Evolutionary conservation across 2,329 filamentous ascomycete species (phyloP).

Genomic region (Colletotrichum melonis): DNA sequence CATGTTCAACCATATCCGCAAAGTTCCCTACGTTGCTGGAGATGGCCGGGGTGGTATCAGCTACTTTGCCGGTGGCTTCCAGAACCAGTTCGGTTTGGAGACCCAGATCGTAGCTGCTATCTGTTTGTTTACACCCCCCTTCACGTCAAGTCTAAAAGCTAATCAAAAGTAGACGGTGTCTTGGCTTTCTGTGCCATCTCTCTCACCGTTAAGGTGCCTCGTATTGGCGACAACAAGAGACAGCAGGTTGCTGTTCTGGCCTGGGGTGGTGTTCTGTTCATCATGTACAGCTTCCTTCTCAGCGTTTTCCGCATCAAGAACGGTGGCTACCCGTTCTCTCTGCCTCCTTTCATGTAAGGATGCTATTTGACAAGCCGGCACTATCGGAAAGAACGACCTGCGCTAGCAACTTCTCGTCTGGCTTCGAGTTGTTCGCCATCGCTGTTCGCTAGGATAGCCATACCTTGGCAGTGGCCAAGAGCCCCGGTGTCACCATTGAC

Average conservation of each 20-base stretch:
- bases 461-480: not conserved
- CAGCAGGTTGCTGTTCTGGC: conserved; percentile 86
- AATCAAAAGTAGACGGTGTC: conserved; percentile 69
- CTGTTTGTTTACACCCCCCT: conserved; percentile 72
- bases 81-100: conserved; percentile 93
- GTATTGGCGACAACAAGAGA: conserved; percentile 79
- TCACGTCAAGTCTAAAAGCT: conserved; percentile 41
- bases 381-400: not conserved
- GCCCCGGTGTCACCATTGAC: not conserved
- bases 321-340: conserved; percentile 90
- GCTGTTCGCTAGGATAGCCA: not conserved
- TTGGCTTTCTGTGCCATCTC: conserved; percentile 91
- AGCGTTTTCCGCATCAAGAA: conserved; percentile 97
- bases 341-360: conserved; percentile 83
- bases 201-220: conserved; percentile 92
- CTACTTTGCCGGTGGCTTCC: conserved; percentile 93
- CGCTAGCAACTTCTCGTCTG: not conserved
- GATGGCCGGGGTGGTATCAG: conserved; percentile 87
- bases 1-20: conserved; percentile 99
- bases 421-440: not conserved
- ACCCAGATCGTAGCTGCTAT: conserved; percentile 95
- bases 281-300: conserved; percentile 93
- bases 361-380: not conserved
- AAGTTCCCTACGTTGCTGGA: conserved; percentile 90
- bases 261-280: conserved; percentile 81